Percentiles rank a stretch among this genome's conserved stretches.
Conservation (phyloP, 331 rosid genomes). For the Pyrus hybrid region DNA sequence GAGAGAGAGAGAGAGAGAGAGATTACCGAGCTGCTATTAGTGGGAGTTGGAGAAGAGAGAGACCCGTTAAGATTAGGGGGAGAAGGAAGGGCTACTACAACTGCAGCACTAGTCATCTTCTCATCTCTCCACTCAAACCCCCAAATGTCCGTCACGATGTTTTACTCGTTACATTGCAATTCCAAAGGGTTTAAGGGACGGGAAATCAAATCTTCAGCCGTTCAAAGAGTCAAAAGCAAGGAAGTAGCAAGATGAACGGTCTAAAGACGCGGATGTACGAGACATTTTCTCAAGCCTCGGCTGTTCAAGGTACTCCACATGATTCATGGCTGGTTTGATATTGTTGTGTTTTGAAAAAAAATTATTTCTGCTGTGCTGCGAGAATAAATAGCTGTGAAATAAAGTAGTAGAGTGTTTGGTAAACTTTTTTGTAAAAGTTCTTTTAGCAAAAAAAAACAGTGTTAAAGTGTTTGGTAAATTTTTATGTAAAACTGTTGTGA, state of each 20-base stretch:
- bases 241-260: neutral
- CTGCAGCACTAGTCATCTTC: constrained; percentile 29
- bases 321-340: no score
- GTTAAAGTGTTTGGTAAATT: no score
- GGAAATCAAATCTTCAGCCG: neutral
- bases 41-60: constrained; percentile 20
- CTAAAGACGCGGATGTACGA: neutral
- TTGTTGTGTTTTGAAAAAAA: no score
- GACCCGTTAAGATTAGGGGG: constrained; percentile 17
- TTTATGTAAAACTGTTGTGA: no score
- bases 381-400: no score
- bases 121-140: neutral
- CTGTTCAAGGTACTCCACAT: no score
- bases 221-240: neutral
- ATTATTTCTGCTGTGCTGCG: no score
- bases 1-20: neutral
- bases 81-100: constrained; percentile 20
- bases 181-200: neutral
- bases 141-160: neutral
- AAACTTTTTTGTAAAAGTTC: no score
- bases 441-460: no score
- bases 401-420: no score
- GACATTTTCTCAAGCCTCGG: no score
- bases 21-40: neutral
- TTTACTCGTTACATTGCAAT: no score